A percentile compares a stretch with the other conserved stretches of the same genome.
phyloP scores from a whole-genome alignment of 768 basidiomycete species.

The Naganishia vishniacii region DNA sequence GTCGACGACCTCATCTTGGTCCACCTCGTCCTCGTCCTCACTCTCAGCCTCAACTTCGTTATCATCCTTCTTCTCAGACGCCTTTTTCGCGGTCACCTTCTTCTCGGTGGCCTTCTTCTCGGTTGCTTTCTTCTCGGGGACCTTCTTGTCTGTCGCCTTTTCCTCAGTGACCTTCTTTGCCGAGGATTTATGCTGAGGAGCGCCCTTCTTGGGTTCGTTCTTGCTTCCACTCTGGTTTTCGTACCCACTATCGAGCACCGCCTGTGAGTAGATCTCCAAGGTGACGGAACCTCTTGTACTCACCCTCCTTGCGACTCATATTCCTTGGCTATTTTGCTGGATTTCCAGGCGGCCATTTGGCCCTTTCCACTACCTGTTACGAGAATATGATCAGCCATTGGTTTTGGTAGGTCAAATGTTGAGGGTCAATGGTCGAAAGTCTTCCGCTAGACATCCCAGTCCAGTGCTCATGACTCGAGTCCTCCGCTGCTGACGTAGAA shows the following conservation, averaged over 20 bases:
- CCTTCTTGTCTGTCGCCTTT: constrained; percentile 24
- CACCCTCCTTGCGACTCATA: constrained; percentile 41
- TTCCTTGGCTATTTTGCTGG: constrained; percentile 42
- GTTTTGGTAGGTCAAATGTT: background rate
- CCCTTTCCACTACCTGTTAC: constrained; percentile 39
- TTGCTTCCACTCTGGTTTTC: constrained; percentile 45
- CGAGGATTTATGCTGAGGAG: constrained; percentile 38
- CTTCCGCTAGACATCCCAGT: too few species aligned
- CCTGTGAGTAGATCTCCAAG: too few species aligned
- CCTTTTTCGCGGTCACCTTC: constrained; percentile 23
- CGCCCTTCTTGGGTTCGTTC: constrained; percentile 45
- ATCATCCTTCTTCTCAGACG: background rate
- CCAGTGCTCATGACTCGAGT: too few species aligned
- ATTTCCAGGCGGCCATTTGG: constrained; percentile 47
- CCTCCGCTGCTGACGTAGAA: too few species aligned
- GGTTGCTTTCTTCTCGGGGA: constrained; percentile 40
- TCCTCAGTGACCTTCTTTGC: constrained; percentile 12
- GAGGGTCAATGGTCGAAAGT: too few species aligned
- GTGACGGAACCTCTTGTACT: too few species aligned
- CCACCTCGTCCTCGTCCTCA: constrained; percentile 9
- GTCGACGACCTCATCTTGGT: constrained; percentile 7
- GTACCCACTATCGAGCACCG: constrained; percentile 40
- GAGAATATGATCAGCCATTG: background rate
- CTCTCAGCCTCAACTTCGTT: constrained; percentile 10
- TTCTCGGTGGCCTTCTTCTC: constrained; percentile 11